Evolutionary conservation across 495 filamentous ascomycete species (phyloP), one percentile per base, ranked within the genome.

Genomic region (Aspergillus heteromorphus): DNA sequence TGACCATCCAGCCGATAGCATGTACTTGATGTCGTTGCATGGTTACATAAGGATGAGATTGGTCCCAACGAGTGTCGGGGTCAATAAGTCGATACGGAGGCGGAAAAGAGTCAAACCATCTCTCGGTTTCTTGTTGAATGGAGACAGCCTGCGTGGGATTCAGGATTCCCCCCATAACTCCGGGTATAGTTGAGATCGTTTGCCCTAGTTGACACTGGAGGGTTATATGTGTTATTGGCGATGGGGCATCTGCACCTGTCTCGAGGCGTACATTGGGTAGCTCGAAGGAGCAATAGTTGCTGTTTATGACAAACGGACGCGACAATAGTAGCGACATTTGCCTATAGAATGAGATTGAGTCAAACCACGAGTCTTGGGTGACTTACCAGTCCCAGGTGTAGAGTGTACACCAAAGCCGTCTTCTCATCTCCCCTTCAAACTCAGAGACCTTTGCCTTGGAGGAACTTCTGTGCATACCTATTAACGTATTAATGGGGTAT

Each of bases 11-110:
- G 9, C 72, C 73, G 31, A 77, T 65, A 25, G 74, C 65, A 55
- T 80, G 72, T 20, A 81, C 59, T 48, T 80, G 78, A 13, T 63
- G 65, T 19, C 78, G 77, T 42, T 81, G 79, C 43, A 75, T 71
- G 7, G 72, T 61, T 27, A 77, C 69, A 57, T 70, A 79, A 4
- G 58, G 48, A 49, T 73, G 55, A 31, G 72, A 59, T 1, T 61
- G 40, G 51, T 82, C 79, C 69, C 76, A 75, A 17, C 65, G 72
- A 1, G 65, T 72, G 41, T 80, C 75, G 0, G 78, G 70, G 14
- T 62, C 42, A 16, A 51, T 41, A 11, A 75, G 30, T 9, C 63
- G 61, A 36, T 78, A 80, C 17, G 75, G 67, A 6, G 64, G 49
- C 0, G 76, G 78, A 10, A 81, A 67, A 14, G 64, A 58, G 4